A percentile compares a stretch with the other conserved stretches of the same genome.
phyloP scores from a whole-genome alignment of 495 filamentous ascomycete genomes.

The Glutinoglossum americanum region DNA sequence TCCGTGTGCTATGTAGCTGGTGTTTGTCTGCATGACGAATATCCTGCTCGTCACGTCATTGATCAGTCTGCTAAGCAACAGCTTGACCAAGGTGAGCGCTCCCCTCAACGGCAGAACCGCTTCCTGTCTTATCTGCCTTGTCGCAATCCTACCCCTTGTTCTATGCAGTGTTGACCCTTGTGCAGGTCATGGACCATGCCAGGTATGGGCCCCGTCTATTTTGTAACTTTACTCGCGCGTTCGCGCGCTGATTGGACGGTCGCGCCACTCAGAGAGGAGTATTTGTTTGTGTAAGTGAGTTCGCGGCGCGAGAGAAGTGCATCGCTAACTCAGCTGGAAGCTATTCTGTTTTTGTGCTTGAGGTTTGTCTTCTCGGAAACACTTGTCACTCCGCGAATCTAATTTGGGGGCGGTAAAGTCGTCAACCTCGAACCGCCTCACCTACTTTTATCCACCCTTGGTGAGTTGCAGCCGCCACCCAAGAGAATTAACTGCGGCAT shows the following conservation, averaged over 20 bases:
- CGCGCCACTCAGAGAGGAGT: constrained; percentile 34
- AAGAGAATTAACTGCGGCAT: background rate
- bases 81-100: constrained; percentile 52
- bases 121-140: background rate
- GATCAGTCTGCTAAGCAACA: constrained; percentile 81
- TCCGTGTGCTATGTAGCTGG: constrained; percentile 18
- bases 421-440: constrained; percentile 56
- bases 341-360: constrained; percentile 49
- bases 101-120: constrained; percentile 4
- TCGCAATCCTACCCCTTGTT: background rate
- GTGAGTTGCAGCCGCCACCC: constrained; percentile 18
- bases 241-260: background rate
- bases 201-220: constrained; percentile 9
- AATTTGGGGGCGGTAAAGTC: constrained; percentile 17
- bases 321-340: constrained; percentile 10
- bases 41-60: constrained; percentile 79
- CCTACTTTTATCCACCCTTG: constrained; percentile 52
- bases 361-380: constrained; percentile 17
- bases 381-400: background rate
- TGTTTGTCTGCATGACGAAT: constrained; percentile 74
- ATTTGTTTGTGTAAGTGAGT: constrained; percentile 50
- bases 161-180: constrained; percentile 2
- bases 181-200: constrained; percentile 36
- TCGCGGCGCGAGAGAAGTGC: constrained; percentile 10
- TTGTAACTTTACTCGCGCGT: background rate